Evolutionary conservation across 176 grass and related monocot genomes (phyloP), one percentile per base, ranked within the genome.

Genomic region (Dendrocalamus sinicus): DNA sequence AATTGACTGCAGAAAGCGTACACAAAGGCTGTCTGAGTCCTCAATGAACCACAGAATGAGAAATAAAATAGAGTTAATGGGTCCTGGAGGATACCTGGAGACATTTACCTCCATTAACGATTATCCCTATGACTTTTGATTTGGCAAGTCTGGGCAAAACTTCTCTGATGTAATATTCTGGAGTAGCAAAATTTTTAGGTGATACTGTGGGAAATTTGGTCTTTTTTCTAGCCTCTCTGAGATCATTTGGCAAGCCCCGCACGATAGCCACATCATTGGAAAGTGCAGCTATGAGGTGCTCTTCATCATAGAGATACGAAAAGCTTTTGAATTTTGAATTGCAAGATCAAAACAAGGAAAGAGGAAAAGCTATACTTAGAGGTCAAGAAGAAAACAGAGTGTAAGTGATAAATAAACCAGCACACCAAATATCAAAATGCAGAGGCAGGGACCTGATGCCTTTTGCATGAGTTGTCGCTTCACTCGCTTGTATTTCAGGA

Each of bases 401-500:
- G 85, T 67, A 75, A 74, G 28, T 7, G 70, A 74, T 68, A 85
- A 46, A 65, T 32, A 87, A 78, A 70, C 7, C 32, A 82, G 35
- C 53, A 78, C 50, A 76, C 12, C 28, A 13, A 66, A 26, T 30
- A 77, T 87, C 5, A 55, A 78, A 65, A 76, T 24, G 59, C 24
- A 50, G 87, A 68, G 47, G 71, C 7, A 44, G 28, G 52, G 15
- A 99, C 96, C 94, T 99, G 79, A 99, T 96, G 75, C 94, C 94
- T 96, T 91, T 99, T 76, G 96, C 93, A 65, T 90, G 90, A 82
- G 93, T 88, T 50, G 91, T n/a, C n/a, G n/a, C n/a, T n/a, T n/a
- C n/a, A n/a, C n/a, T 96, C 62, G 91, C 92, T 92, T 99, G 93
- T 72, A 99, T 93, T 78, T 99, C 96, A 80, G 96, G 96, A 86